phyloP scores from a whole-genome alignment of 2,329 filamentous ascomycete species.

The Pseudogymnoascus sp. region DNA sequence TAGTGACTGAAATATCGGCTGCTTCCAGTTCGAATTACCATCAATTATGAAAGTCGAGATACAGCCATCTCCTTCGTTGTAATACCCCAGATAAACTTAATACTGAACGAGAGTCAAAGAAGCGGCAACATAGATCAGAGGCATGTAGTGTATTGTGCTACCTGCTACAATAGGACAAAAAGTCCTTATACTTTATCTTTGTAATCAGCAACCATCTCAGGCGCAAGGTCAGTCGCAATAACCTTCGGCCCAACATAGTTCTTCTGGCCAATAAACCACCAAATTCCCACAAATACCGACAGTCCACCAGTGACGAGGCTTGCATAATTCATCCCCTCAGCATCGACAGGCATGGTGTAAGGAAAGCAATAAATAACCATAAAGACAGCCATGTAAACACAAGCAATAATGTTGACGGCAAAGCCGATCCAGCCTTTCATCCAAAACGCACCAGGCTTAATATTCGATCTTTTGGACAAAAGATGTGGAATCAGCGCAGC shows the following conservation, averaged over 20 bases:
- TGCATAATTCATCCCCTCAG: slow-evolving; percentile 46
- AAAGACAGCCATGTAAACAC: slow-evolving; percentile 51
- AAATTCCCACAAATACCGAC: slow-evolving; percentile 32
- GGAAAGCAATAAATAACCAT: slow-evolving; percentile 58
- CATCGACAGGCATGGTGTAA: slow-evolving; percentile 36
- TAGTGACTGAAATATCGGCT: no score
- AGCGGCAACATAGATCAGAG: no score
- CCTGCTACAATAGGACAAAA: not conserved
- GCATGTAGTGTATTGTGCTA: not conserved
- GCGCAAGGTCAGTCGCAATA: not conserved
- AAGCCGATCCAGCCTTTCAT: slow-evolving; percentile 44
- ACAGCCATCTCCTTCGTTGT: no score
- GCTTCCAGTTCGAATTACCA: no score
- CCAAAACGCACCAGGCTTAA: slow-evolving; percentile 51
- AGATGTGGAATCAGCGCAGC: slow-evolving; percentile 54
- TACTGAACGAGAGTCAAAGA: no score
- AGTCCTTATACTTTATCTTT: not conserved
- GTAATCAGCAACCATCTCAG: not conserved
- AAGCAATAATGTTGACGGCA: slow-evolving; percentile 42
- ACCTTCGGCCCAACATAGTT: slow-evolving; percentile 22
- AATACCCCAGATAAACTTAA: no score
- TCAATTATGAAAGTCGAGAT: no score
- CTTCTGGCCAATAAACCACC: slow-evolving; percentile 33
- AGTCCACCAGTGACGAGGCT: slow-evolving; percentile 38
- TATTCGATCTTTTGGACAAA: slow-evolving; percentile 35